Percentiles rank a stretch among this genome's conserved stretches.
Conservation (phyloP, 495 filamentous ascomycete species). For the Aspergillus bertholletiae region DNA sequence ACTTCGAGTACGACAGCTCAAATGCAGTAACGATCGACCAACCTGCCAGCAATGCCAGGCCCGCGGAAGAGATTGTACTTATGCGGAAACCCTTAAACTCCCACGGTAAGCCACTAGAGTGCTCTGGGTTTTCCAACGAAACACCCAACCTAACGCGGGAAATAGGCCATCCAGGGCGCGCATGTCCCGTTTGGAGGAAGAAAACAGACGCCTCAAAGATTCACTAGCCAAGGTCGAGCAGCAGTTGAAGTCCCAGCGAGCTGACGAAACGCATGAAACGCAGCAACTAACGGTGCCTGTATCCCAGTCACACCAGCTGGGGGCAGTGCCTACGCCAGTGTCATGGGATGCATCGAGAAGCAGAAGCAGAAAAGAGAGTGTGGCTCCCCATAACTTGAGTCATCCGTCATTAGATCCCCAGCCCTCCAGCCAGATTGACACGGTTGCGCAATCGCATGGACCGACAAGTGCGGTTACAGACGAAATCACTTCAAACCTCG, state of each 20-base stretch:
- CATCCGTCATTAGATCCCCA: too few relatives aligned
- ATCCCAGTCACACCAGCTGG: too few relatives aligned
- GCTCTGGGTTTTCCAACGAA: too few relatives aligned
- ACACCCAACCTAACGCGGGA: too few relatives aligned
- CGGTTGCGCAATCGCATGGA: too few relatives aligned
- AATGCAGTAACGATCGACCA: background rate
- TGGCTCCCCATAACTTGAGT: too few relatives aligned
- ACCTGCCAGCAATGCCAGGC: background rate
- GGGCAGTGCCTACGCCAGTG: too few relatives aligned
- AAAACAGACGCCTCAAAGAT: slow-evolving; percentile 21
- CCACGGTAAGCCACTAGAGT: background rate
- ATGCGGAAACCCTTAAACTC: background rate
- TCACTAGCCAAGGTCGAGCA: background rate
- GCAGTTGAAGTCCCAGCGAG: background rate
- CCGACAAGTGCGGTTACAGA: too few relatives aligned
- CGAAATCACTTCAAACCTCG: too few relatives aligned
- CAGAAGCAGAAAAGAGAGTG: too few relatives aligned
- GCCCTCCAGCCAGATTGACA: too few relatives aligned
- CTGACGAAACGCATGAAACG: background rate
- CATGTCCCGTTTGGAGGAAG: slow-evolving; percentile 21
- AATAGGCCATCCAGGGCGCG: slow-evolving; percentile 23
- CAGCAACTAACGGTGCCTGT: background rate
- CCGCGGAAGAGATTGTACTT: background rate
- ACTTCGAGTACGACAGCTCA: background rate
- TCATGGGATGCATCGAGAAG: too few relatives aligned